Conservation (phyloP, 2,329 filamentous ascomycete species). For the Grosmannia clavigera region DNA sequence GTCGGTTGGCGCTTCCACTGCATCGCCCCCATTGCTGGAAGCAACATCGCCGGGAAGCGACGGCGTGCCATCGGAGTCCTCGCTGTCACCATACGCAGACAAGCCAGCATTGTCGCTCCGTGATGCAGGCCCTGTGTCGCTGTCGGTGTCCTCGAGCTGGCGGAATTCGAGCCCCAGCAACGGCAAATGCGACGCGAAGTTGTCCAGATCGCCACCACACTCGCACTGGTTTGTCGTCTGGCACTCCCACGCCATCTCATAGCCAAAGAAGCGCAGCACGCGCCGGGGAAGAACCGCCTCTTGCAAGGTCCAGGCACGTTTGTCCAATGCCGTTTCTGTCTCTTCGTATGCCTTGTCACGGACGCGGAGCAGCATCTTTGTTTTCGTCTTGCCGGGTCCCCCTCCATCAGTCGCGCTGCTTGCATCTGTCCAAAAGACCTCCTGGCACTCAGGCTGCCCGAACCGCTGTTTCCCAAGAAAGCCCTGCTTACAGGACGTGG, state of each 20-base stretch:
- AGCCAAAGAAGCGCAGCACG: slow-evolving; percentile 1
- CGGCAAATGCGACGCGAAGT: neutral
- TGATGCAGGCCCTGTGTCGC: too few species aligned
- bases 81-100: too few species aligned
- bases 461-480: slow-evolving; percentile 2
- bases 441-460: neutral
- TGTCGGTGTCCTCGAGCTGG: neutral
- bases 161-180: slow-evolving; percentile 1
- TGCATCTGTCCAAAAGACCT: neutral
- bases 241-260: slow-evolving; percentile 6
- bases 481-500: slow-evolving; percentile 4
- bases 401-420: neutral
- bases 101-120: too few species aligned
- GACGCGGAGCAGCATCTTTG: neutral
- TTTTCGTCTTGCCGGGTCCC: neutral
- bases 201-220: neutral
- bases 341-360: neutral
- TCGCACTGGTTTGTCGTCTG: slow-evolving; percentile 1
- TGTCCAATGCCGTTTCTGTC: neutral
- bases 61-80: too few species aligned
- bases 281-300: slow-evolving; percentile 4
- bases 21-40: neutral
- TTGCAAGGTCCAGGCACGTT: slow-evolving; percentile 1
- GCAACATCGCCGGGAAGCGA: too few species aligned
- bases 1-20: too few species aligned